A percentile compares a stretch with the other conserved stretches of the same genome.
These are phyloP conservation scores for Filosporella fistucella DNA, from an alignment of 495 filamentous ascomycete genomes.

Conservation along the genomic window DNA sequence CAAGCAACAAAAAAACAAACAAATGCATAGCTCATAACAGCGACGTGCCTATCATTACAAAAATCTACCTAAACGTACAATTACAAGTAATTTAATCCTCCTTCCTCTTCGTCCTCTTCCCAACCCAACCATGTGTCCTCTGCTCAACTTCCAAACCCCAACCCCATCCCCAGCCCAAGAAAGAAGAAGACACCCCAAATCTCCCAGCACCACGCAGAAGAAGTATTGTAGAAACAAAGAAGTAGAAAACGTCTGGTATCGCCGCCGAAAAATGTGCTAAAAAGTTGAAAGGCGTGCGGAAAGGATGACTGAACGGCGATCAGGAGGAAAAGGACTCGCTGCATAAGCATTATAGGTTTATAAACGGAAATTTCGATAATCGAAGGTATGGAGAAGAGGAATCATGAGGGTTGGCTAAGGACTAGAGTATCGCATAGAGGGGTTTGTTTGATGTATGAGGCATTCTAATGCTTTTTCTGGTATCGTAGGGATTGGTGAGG, in stretches of 20 bases:
- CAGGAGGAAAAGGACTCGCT: slow-evolving; percentile 8
- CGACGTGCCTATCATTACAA: no score
- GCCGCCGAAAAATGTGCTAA: slow-evolving; percentile 17
- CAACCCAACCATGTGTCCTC: background rate
- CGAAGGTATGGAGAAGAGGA: slow-evolving; percentile 10
- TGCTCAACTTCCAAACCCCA: background rate
- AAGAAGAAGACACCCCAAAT: background rate
- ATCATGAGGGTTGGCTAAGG: slow-evolving; percentile 9
- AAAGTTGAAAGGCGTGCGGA: no score
- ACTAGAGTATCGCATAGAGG: background rate
- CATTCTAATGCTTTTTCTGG: background rate
- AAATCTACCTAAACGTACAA: no score
- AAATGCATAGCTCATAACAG: no score
- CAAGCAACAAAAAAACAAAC: no score
- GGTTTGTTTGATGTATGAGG: background rate
- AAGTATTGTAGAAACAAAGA: background rate
- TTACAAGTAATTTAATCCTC: no score
- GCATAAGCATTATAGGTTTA: slow-evolving; percentile 8
- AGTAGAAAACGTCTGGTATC: slow-evolving; percentile 18
- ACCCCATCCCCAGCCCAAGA: background rate
- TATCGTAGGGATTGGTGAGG: background rate
- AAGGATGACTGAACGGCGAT: no score
- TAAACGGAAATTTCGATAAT: slow-evolving; percentile 9
- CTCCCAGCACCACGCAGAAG: background rate
- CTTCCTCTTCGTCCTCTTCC: background rate